Conservation (phyloP, 2,329 filamentous ascomycete genomes). For the Westerdykella sp. region DNA sequence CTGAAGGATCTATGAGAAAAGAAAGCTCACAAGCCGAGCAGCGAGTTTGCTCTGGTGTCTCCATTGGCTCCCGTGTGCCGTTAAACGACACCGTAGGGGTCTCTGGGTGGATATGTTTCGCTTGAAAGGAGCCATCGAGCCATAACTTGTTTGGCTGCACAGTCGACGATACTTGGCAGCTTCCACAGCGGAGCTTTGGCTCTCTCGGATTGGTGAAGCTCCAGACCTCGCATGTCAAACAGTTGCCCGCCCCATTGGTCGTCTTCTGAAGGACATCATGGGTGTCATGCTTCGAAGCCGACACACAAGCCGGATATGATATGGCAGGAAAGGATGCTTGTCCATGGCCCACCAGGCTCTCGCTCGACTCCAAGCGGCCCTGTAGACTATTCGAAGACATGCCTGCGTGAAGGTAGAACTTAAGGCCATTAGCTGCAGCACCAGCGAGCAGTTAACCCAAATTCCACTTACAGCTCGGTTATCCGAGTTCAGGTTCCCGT, state of each 20-base stretch:
- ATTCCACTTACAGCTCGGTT: not conserved
- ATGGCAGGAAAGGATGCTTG: too few species aligned
- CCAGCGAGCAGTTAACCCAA: not conserved
- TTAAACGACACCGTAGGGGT: too few species aligned
- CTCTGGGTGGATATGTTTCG: conserved; percentile 5
- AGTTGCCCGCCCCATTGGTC: conserved; percentile 6
- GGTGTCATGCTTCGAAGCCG: not conserved
- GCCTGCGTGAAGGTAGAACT: not conserved
- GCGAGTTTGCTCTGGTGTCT: conserved; percentile 2
- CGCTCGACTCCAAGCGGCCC: not conserved
- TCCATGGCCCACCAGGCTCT: not conserved
- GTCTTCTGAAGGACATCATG: conserved; percentile 8
- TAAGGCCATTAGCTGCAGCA: not conserved
- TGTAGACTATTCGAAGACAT: not conserved
- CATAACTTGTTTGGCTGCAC: not conserved
- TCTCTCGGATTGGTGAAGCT: conserved; percentile 17
- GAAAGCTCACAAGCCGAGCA: conserved; percentile 23
- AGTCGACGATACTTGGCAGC: conserved; percentile 11
- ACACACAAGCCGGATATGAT: too few species aligned
- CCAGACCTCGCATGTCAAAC: conserved; percentile 22
- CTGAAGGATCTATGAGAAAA: conserved; percentile 10
- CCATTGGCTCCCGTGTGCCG: too few species aligned
- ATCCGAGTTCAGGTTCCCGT: conserved; percentile 6
- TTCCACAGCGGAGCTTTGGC: conserved; percentile 14
- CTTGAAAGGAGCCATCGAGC: not conserved